Conservation (phyloP, 164 flowering plant species). For the Protea cynaroides region DNA sequence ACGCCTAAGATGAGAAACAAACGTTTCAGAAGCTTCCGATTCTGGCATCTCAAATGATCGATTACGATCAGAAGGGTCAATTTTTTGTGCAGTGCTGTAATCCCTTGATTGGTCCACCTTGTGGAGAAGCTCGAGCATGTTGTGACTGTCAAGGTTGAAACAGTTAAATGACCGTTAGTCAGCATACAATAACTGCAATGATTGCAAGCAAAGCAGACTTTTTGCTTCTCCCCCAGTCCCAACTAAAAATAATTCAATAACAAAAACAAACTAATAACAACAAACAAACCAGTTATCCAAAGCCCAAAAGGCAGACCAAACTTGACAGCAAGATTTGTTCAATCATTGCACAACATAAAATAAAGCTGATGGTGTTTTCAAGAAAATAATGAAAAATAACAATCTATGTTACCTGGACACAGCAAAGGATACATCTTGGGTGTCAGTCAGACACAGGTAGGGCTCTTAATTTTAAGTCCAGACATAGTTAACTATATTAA, state of each 20-base stretch:
- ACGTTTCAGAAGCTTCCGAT: conserved; percentile 38
- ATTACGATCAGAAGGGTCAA: conserved; percentile 39
- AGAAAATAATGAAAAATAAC: too few species aligned
- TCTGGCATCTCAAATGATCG: conserved; percentile 35
- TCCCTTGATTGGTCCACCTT: conserved; percentile 77
- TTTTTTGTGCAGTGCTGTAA: conserved; percentile 18
- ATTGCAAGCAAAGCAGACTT: too few species aligned
- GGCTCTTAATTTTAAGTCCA: too few species aligned
- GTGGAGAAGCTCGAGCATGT: conserved; percentile 88
- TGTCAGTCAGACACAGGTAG: too few species aligned
- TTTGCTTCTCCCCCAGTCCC: too few species aligned
- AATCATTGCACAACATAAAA: too few species aligned
- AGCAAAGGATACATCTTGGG: too few species aligned
- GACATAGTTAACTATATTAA: too few species aligned
- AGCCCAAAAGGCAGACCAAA: neutral
- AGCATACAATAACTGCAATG: neutral
- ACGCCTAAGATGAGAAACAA: conserved; percentile 38
- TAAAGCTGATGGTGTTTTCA: too few species aligned
- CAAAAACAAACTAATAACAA: neutral
- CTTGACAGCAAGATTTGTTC: too few species aligned
- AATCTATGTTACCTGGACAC: too few species aligned
- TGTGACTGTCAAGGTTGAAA: conserved; percentile 46
- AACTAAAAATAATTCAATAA: too few species aligned
- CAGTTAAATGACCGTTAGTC: neutral
- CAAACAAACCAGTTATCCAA: neutral